Conservation (phyloP, 306 rosid species). For the Fragaria ananassa region DNA sequence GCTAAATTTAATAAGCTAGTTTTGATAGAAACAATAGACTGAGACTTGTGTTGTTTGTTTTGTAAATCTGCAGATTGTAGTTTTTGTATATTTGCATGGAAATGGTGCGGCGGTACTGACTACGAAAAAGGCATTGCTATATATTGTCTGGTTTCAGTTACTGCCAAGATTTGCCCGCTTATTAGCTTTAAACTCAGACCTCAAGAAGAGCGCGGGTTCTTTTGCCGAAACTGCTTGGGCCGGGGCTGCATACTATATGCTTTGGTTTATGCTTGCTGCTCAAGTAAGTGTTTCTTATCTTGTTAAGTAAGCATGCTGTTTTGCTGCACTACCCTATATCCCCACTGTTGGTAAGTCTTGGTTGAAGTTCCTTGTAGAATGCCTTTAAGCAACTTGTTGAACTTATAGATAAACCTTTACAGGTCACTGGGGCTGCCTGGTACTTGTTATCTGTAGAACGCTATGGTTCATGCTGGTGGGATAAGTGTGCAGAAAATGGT, state of each 20-base stretch:
- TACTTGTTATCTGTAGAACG: constrained; percentile 80
- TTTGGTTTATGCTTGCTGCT: constrained; percentile 79
- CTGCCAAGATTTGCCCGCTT: constrained; percentile 73
- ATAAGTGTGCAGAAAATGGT: constrained; percentile 34
- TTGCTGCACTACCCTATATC: background rate
- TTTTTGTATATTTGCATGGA: constrained; percentile 49
- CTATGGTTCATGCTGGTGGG: constrained; percentile 66
- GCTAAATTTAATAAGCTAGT: background rate
- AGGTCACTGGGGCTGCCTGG: constrained; percentile 86
- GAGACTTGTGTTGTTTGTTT: background rate
- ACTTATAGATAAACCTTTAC: constrained; percentile 2
- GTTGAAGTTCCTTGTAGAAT: background rate
- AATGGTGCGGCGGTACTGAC: constrained; percentile 51
- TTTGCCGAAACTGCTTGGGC: constrained; percentile 82
- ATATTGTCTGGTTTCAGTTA: constrained; percentile 59
- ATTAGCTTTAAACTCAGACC: constrained; percentile 70
- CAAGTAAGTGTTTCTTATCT: constrained; percentile 53
- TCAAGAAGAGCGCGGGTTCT: constrained; percentile 82
- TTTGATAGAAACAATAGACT: background rate
- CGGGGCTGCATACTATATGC: constrained; percentile 82
- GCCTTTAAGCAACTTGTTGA: background rate
- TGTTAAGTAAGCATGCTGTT: background rate
- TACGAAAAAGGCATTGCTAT: constrained; percentile 63
- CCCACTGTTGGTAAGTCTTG: too few species aligned
- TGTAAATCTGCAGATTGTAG: constrained; percentile 52